Evolutionary conservation across 495 filamentous ascomycete species (phyloP).

Genomic region (Letharia lupina): DNA sequence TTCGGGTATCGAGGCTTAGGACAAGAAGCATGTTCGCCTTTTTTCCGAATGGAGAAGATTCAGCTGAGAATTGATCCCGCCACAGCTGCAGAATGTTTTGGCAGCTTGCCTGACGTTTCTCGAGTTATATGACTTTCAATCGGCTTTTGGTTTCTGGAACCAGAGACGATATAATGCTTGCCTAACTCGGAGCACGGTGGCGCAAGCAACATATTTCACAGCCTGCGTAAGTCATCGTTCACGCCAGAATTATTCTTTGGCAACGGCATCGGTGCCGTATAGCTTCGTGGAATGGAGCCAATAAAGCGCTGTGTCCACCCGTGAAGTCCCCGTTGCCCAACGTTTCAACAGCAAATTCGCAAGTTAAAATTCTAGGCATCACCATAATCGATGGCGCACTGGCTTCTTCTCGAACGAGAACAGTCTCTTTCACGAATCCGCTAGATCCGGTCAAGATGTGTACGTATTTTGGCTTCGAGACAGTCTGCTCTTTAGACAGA

Average conservation of each 20-base stretch:
- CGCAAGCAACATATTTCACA: not conserved
- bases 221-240: not conserved
- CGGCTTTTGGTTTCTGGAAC: not conserved
- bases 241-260: not conserved
- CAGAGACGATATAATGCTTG: not conserved
- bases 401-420: not conserved
- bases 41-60: no score
- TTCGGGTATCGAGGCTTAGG: not conserved
- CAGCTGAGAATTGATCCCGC: not conserved
- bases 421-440: not conserved
- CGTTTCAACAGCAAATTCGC: not conserved
- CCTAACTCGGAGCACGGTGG: not conserved
- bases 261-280: not conserved
- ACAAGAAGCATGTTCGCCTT: not conserved
- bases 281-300: not conserved
- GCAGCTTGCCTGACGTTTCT: not conserved
- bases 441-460: not conserved
- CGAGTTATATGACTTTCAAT: not conserved
- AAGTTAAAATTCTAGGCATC: not conserved
- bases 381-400: not conserved
- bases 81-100: not conserved
- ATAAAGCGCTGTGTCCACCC: not conserved
- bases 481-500: no score
- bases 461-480: no score
- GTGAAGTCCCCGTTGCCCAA: not conserved